Base-by-base conservation (phyloP, 2,329 filamentous ascomycete genomes). In the Herpotrichia juniperi region DNA sequence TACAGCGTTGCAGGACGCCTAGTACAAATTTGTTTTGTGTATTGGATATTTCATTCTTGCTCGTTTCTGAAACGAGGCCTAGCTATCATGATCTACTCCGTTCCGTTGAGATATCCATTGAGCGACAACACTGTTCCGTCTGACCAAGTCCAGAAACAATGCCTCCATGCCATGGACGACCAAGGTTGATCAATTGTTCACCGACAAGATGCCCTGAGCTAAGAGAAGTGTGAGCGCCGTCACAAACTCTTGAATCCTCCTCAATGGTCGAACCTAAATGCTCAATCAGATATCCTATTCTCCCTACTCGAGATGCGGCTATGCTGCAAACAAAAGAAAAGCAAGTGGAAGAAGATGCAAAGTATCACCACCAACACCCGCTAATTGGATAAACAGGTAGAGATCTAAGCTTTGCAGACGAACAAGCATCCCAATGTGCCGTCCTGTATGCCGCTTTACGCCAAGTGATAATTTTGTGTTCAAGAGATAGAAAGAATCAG, bases 321-420 rank as follows among this genome's bases (percentile, higher is more conserved):
- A 39, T 39, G 16, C 34, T 39, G 4, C 7, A 40, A 19, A 37
- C 42, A 43, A 51, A 46, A 34, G 26, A 47, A 47, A 51, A 12
- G 16, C 3, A 40, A n/a, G 7, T 28, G 42, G 21, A 14, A 19
- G 39, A 14, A 2, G 8, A 45, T 24, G 26, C 26, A 52, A 42
- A 39, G 11, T 32, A 30, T 35, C 8, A 22, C 48, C 37, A 26
- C 37, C 22, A 48, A 48, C 37, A 42, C 44, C 50, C 31, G 50
- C 43, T 51, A 48, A 48, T 8, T 8, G 17, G 26, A 44, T 10
- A 11, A 34, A n/a, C 6, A 34, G 16, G 10, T 34, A 5, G 5
- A 34, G n/a, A 11, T 34, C 31, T 10, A 34, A 11, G 31, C n/a
- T 11, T 9, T 11, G 31, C 5, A 10, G n/a, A 8, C 14, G 31